phyloP scores from a whole-genome alignment of 108 stramenopile species.

The Cyclotella kingstonii region DNA sequence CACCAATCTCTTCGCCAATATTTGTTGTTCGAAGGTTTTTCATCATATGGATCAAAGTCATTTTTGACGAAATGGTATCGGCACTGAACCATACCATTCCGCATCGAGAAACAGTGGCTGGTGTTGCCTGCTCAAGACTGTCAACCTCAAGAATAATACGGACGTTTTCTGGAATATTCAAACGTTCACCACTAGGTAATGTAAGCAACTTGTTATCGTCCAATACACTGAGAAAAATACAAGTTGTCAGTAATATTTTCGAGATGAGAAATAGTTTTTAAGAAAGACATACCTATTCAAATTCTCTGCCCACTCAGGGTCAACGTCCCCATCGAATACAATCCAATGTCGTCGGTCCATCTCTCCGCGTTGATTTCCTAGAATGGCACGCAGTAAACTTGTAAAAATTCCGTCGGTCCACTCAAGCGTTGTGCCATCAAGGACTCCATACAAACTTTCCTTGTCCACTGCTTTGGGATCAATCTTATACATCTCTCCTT shows the following conservation, averaged over 20 bases:
- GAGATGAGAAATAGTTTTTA: neutral
- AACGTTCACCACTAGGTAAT: conserved; percentile 92
- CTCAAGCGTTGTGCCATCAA: conserved; percentile 97
- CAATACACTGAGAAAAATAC: conserved; percentile 64
- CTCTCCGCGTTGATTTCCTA: conserved; percentile 94
- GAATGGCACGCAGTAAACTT: conserved; percentile 69
- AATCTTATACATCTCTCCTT: conserved; percentile 91
- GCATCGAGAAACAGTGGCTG: conserved; percentile 97
- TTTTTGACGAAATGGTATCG: conserved; percentile 85
- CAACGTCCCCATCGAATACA: conserved; percentile 97
- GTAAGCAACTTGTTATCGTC: conserved; percentile 98
- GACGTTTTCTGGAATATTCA: conserved; percentile 86
- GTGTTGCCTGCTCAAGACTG: conserved; percentile 92
- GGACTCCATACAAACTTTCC: conserved; percentile 87
- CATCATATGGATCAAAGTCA: conserved; percentile 68
- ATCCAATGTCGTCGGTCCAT: conserved; percentile 91
- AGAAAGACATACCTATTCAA: conserved; percentile 60
- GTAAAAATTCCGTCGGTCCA: conserved; percentile 99
- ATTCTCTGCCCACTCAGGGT: conserved; percentile 92
- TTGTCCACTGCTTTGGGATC: conserved; percentile 97
- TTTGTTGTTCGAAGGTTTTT: conserved; percentile 51
- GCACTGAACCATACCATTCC: conserved; percentile 99
- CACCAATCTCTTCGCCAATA: conserved; percentile 35
- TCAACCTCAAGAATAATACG: conserved; percentile 95
- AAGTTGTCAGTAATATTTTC: neutral